These are phyloP conservation scores for Gossypium bickii DNA, from an alignment of 345 rosid genomes.

Conservation along the genomic window DNA sequence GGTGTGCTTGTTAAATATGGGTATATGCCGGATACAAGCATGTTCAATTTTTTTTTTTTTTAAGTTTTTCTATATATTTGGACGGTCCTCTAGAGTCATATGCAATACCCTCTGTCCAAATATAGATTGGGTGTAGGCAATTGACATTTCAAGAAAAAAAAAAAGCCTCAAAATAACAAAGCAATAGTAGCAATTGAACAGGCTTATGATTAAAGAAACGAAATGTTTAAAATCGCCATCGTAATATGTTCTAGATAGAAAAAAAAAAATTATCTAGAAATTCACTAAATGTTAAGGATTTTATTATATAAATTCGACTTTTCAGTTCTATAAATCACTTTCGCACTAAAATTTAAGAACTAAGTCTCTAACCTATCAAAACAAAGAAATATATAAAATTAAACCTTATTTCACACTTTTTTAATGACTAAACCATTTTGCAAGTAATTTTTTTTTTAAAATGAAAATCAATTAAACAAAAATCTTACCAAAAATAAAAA, in stretches of 20 bases:
- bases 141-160: not conserved
- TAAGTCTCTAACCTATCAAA: not conserved
- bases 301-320: not conserved
- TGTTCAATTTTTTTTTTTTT: not conserved
- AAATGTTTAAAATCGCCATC: not conserved
- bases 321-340: not conserved
- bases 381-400: not conserved
- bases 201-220: not conserved
- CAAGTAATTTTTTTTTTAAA: no score
- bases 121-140: not conserved
- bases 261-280: no score
- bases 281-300: not conserved
- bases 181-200: not conserved
- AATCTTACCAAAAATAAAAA: constrained; percentile 16
- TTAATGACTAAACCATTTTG: not conserved
- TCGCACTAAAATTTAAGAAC: not conserved
- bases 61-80: not conserved
- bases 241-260: not conserved
- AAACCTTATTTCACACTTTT: not conserved
- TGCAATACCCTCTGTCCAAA: no score
- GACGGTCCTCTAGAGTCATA: not conserved
- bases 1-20: not conserved
- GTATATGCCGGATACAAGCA: not conserved
- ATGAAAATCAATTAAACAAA: not conserved
- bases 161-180: not conserved